phyloP scores from a whole-genome alignment of 1,139 yeast species.

The Pichiaceae sp. region DNA sequence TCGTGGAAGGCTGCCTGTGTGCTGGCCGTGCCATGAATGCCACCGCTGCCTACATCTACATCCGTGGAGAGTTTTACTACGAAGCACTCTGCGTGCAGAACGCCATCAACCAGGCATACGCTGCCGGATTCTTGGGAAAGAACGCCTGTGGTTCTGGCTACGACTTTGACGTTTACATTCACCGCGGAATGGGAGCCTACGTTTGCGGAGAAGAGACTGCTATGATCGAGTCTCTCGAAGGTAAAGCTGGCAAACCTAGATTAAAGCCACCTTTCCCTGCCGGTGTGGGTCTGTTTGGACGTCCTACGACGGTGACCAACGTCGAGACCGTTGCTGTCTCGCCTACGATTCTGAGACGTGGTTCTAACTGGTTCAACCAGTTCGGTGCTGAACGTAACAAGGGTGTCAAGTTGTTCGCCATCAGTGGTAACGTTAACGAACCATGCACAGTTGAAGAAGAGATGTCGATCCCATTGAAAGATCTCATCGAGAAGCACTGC shows the following conservation, averaged over 20 bases:
- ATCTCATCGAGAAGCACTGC: constrained; percentile 77
- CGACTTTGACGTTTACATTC: constrained; percentile 72
- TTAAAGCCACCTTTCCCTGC: constrained; percentile 93
- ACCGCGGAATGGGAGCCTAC: constrained; percentile 90
- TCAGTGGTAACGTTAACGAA: constrained; percentile 83
- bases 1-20: constrained; percentile 78
- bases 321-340: constrained; percentile 87
- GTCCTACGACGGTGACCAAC: constrained; percentile 84
- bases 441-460: constrained; percentile 92
- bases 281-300: constrained; percentile 83
- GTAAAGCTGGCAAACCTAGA: constrained; percentile 89
- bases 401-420: constrained; percentile 77
- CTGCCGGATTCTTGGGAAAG: constrained; percentile 70
- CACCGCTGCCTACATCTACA: constrained; percentile 83
- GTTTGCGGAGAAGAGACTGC: constrained; percentile 91
- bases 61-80: constrained; percentile 81
- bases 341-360: constrained; percentile 82
- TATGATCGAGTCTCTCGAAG: constrained; percentile 77
- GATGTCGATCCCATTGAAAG: constrained; percentile 80
- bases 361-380: constrained; percentile 76
- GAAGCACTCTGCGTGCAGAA: constrained; percentile 65
- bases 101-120: constrained; percentile 82
- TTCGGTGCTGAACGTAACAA: constrained; percentile 79
- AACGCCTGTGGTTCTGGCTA: constrained; percentile 84
- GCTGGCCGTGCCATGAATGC: constrained; percentile 93